phyloP scores from a whole-genome alignment of 495 filamentous ascomycete genomes.

The Aspergillus taichungensis region DNA sequence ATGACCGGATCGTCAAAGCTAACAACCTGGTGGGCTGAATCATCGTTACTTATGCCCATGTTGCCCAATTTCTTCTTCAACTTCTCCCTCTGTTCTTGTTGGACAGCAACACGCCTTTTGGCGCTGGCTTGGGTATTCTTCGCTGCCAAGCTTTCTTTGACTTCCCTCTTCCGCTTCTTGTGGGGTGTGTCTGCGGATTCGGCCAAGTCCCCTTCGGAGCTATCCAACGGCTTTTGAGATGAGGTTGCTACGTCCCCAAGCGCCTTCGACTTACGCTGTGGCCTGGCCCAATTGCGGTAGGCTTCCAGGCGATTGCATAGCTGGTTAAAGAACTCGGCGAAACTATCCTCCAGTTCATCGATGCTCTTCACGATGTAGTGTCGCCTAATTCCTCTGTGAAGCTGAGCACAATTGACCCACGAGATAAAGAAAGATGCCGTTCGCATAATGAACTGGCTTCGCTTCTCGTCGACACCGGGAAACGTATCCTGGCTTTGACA shows the following conservation, averaged over 20 bases:
- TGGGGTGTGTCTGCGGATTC: constrained; percentile 9
- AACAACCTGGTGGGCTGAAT: constrained; percentile 47
- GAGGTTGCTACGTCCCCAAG: too few species aligned
- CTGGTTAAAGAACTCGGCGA: constrained; percentile 15
- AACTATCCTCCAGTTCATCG: constrained; percentile 7
- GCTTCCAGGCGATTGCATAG: constrained; percentile 13
- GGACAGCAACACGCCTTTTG: constrained; percentile 32
- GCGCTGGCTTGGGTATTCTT: constrained; percentile 38
- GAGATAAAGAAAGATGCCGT: constrained; percentile 29
- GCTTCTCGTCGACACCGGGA: constrained; percentile 2
- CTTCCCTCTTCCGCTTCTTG: constrained; percentile 40
- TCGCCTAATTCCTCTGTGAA: constrained; percentile 13
- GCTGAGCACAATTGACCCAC: constrained; percentile 26
- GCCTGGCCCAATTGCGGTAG: constrained; percentile 4
- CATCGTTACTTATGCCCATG: constrained; percentile 30
- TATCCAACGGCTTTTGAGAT: not conserved
- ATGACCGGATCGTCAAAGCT: constrained; percentile 60
- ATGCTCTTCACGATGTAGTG: constrained; percentile 10
- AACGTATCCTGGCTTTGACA: constrained; percentile 2
- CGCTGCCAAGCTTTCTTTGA: constrained; percentile 39
- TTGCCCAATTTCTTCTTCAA: constrained; percentile 35
- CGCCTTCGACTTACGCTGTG: too few species aligned
- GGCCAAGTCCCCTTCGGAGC: not conserved
- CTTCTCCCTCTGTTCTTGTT: constrained; percentile 40
- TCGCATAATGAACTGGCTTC: constrained; percentile 19